These are phyloP conservation scores for Ophiosphaerella herpotricha DNA, from an alignment of 2,329 filamentous ascomycete species.

Conservation along the genomic window DNA sequence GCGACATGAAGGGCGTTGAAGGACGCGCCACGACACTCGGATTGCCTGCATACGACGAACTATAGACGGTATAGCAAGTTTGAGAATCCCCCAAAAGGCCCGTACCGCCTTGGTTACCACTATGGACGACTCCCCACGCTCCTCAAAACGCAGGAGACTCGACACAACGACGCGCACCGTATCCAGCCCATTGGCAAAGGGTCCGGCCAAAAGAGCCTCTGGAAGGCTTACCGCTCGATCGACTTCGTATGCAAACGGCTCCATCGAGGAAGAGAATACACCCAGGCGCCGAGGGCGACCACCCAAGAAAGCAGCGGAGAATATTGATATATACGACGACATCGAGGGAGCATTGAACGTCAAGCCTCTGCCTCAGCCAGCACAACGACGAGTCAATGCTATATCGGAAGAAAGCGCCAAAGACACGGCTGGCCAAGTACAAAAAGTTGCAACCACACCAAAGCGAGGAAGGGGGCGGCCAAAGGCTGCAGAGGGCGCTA, in stretches of 20 bases:
- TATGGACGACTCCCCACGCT: constrained; percentile 44
- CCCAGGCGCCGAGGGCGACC: constrained; percentile 8
- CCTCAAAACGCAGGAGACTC: constrained; percentile 44
- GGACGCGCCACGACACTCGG: constrained; percentile 15
- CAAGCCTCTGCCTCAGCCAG: constrained; percentile 5
- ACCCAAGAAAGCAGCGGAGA: constrained; percentile 14
- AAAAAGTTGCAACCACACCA: constrained; percentile 16
- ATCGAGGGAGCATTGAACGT: constrained; percentile 49
- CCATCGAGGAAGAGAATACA: constrained; percentile 13
- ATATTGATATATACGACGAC: constrained; percentile 50
- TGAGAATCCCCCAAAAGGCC: neutral
- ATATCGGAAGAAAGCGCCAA: constrained; percentile 13
- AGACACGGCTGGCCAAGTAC: constrained; percentile 17
- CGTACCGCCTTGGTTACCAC: neutral
- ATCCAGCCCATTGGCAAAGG: constrained; percentile 24
- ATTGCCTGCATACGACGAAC: constrained; percentile 1
- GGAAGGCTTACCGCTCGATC: constrained; percentile 25
- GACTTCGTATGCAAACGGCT: constrained; percentile 15
- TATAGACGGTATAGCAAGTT: neutral
- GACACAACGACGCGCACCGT: constrained; percentile 30
- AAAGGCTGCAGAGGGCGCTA: constrained; percentile 21
- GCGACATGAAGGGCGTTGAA: constrained; percentile 12
- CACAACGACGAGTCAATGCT: constrained; percentile 7
- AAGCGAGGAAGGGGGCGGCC: constrained; percentile 22
- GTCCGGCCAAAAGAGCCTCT: constrained; percentile 26